Conservation (phyloP, 306 rosid genomes). For the Quercus wislizeni region DNA sequence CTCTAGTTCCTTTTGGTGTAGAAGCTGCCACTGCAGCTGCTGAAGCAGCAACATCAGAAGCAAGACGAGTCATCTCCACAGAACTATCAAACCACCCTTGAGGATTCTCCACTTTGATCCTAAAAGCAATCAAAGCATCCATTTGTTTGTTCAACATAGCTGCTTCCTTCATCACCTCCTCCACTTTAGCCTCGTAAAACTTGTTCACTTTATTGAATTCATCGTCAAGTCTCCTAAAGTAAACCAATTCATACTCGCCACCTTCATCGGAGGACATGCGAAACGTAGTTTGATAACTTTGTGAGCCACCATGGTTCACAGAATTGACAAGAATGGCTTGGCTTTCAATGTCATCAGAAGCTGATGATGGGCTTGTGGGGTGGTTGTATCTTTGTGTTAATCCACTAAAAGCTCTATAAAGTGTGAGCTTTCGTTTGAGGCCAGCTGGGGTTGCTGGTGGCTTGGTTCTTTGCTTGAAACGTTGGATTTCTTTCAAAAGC, state of each 20-base stretch:
- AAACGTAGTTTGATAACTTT: constrained; percentile 47
- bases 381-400: constrained; percentile 33
- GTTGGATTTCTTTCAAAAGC: constrained; percentile 44
- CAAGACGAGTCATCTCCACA: constrained; percentile 51
- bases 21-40: constrained; percentile 46
- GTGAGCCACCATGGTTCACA: constrained; percentile 22
- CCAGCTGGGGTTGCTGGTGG: constrained; percentile 22
- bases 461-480: constrained; percentile 14
- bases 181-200: constrained; percentile 47
- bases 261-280: constrained; percentile 57
- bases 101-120: constrained; percentile 65
- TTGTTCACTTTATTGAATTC: constrained; percentile 63
- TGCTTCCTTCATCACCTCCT: constrained; percentile 65
- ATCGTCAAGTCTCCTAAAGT: constrained; percentile 47
- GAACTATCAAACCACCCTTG: constrained; percentile 27
- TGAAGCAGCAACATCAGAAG: constrained; percentile 51
- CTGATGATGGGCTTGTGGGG: constrained; percentile 13
- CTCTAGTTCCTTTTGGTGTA: constrained; percentile 35
- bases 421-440: constrained; percentile 44
- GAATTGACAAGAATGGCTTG: constrained; percentile 54
- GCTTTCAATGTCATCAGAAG: constrained; percentile 44
- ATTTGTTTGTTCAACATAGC: constrained; percentile 55
- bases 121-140: constrained; percentile 68
- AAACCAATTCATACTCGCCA: constrained; percentile 54
- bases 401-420: constrained; percentile 75